phyloP scores from a whole-genome alignment of 1,139 yeast species.

The Scheffersomyces illinoinensis region DNA sequence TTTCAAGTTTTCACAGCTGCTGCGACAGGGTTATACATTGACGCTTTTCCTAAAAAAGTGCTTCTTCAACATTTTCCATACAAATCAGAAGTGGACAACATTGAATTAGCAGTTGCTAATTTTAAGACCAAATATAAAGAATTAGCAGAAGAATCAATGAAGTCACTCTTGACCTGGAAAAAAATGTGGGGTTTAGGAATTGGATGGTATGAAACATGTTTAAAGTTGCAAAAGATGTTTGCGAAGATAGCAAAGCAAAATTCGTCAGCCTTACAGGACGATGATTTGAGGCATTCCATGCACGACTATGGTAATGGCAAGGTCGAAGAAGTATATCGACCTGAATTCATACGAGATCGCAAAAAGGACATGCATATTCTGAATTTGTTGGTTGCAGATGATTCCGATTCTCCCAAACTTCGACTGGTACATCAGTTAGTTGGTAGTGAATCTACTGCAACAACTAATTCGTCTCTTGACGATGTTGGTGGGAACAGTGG shows the following conservation, averaged over 20 bases:
- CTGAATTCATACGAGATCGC: slow-evolving; percentile 12
- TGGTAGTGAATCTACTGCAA: neutral
- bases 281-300: slow-evolving; percentile 22
- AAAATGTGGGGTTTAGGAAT: slow-evolving; percentile 27
- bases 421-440: neutral
- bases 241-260: slow-evolving; percentile 12
- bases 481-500: neutral
- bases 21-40: slow-evolving; percentile 32
- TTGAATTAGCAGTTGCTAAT: neutral
- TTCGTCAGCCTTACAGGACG: slow-evolving; percentile 16
- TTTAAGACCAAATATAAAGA: slow-evolving; percentile 18
- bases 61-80: slow-evolving; percentile 28
- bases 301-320: slow-evolving; percentile 29
- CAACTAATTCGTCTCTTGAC: neutral
- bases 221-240: slow-evolving; percentile 20
- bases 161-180: slow-evolving; percentile 21
- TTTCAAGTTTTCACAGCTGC: slow-evolving; percentile 38
- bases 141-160: slow-evolving; percentile 20
- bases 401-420: slow-evolving; percentile 1
- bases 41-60: slow-evolving; percentile 31
- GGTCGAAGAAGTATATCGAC: slow-evolving; percentile 20
- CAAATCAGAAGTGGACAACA: neutral
- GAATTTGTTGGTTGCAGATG: slow-evolving; percentile 14
- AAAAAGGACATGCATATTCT: slow-evolving; percentile 17
- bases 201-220: slow-evolving; percentile 23